Evolutionary conservation across 2,329 filamentous ascomycete species (phyloP).

Genomic region (Aureobasidium sp.): DNA sequence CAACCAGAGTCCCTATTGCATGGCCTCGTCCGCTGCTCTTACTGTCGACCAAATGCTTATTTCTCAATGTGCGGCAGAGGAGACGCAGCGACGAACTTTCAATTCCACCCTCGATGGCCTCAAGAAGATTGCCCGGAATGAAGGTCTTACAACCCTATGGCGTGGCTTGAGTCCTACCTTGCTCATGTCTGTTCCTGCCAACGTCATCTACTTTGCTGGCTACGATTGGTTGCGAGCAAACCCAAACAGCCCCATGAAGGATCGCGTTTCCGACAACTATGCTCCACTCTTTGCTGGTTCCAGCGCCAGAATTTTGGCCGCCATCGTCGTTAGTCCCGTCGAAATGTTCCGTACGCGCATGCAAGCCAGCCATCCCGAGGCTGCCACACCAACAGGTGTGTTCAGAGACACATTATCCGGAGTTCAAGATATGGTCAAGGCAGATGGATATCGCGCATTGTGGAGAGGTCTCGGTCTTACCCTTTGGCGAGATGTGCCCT

Average conservation of each 20-base stretch:
- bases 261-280: conserved; percentile 56
- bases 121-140: conserved; percentile 88
- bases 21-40: conserved; percentile 47
- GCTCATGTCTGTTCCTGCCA: conserved; percentile 86
- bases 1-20: conserved; percentile 71
- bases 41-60: conserved; percentile 34
- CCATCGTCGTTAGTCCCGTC: conserved; percentile 76
- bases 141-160: conserved; percentile 82
- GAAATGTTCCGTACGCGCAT: conserved; percentile 91
- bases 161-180: conserved; percentile 85
- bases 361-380: conserved; percentile 54
- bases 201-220: conserved; percentile 97
- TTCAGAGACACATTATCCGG: conserved; percentile 71
- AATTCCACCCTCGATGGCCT: conserved; percentile 87
- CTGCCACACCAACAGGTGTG: conserved; percentile 52
- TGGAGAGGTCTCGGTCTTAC: conserved; percentile 89
- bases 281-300: conserved; percentile 75
- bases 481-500: conserved; percentile 93
- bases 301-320: conserved; percentile 68
- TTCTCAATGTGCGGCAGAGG: conserved; percentile 76
- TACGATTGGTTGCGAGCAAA: conserved; percentile 90
- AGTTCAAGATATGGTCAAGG: conserved; percentile 68
- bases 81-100: conserved; percentile 73
- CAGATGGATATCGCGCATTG: conserved; percentile 68
- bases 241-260: conserved; percentile 59